Evolutionary conservation across 2,329 filamentous ascomycete species (phyloP), one percentile per base, ranked within the genome.

Genomic region (Fonsecaea monophora): DNA sequence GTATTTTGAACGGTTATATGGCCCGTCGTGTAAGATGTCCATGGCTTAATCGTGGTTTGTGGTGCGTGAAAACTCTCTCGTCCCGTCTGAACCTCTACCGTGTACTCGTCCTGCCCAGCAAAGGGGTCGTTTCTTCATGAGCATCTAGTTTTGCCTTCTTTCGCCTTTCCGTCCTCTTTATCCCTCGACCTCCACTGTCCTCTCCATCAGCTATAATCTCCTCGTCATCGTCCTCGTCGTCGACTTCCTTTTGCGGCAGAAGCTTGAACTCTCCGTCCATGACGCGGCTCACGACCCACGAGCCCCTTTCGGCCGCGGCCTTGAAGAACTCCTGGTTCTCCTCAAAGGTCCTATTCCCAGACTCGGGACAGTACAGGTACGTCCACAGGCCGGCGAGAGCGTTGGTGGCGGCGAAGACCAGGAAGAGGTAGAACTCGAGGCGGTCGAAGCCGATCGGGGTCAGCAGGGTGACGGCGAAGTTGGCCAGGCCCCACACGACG

Each of bases 401-500:
- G 69, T 88, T 88, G 0, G 84, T 86, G 2, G 70, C 81, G 0
- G 82, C 82, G 66, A 88, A 87, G 7, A 87, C 79, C 3, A 86
- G 74, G 75, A 87, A 87, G 32, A 88, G 79, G 77, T 82, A 86
- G 76, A 85, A 86, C n/a, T 82, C 80, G 37, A 87, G 76, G 68
- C 86, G 85, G 75, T 87, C 87, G 77, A 88, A 87, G 69, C 85
- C 79, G 70, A 87, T 82, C 0, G 85, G 85, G 0, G 86, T 87
- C 9, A 86, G 73, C 6, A 87, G 79, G 0, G 85, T 87, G 60
- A 87, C 81, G 12, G 81, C 77, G 70, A 87, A 88, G 73, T 88
- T 88, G 50, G 84, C 86, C 65, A 86, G 81, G 18, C 86, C 85
- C 85, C 86, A 88, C 1, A 85, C 85, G 1, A 84, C 83, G 66